phyloP scores from a whole-genome alignment of 1,139 yeast species.

The Hemisphaericaspora lyxosophila region DNA sequence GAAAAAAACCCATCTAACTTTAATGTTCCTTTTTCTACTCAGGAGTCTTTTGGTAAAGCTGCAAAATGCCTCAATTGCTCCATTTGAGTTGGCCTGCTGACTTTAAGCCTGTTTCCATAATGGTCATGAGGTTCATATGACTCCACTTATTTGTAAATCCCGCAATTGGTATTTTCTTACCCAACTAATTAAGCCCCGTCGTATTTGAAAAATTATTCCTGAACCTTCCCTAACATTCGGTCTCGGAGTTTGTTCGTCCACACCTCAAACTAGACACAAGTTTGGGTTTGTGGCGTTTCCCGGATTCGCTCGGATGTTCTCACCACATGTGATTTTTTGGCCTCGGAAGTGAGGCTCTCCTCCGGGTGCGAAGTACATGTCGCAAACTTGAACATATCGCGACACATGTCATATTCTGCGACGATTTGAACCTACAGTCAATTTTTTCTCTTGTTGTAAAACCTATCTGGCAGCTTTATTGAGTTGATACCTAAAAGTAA shows the following conservation, averaged over 20 bases:
- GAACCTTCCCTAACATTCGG: constrained; percentile 7
- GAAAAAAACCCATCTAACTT: too few relatives aligned
- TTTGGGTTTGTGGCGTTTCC: constrained; percentile 1
- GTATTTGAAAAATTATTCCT: not conserved
- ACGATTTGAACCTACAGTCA: not conserved
- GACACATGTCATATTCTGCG: not conserved
- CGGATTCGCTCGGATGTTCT: constrained; percentile 4
- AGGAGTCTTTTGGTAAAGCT: too few relatives aligned
- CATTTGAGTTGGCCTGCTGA: too few relatives aligned
- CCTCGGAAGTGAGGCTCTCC: constrained; percentile 1
- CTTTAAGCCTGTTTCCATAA: too few relatives aligned
- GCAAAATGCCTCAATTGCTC: too few relatives aligned
- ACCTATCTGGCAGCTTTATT: too few relatives aligned
- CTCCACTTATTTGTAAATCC: too few relatives aligned
- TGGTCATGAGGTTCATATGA: too few relatives aligned
- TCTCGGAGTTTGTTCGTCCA: constrained; percentile 11
- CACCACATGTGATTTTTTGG: not conserved
- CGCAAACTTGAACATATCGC: not conserved
- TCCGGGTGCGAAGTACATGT: not conserved
- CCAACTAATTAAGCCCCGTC: too few relatives aligned
- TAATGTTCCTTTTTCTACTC: too few relatives aligned
- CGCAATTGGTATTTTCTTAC: too few relatives aligned
- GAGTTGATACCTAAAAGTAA: too few relatives aligned
- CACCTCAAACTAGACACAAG: not conserved
- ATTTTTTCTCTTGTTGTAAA: not conserved